Conservation (phyloP, 2,329 filamentous ascomycete genomes). For the Cladosporium cucumerinum region DNA sequence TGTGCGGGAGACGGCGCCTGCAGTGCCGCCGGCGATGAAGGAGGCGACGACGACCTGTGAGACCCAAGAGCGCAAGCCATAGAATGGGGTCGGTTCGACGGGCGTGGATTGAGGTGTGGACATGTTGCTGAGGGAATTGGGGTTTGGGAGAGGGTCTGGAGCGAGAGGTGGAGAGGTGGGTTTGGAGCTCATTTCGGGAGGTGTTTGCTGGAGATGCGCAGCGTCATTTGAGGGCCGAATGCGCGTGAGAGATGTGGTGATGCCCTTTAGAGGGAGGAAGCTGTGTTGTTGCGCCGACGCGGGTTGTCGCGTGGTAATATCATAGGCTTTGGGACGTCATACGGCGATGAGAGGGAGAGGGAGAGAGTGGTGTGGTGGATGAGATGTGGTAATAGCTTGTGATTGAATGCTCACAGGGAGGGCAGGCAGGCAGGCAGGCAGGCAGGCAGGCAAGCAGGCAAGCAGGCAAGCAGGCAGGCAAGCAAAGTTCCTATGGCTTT, state of each 20-base stretch:
- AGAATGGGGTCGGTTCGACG: constrained; percentile 15
- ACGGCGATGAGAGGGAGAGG: not conserved
- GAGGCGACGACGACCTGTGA: constrained; percentile 85
- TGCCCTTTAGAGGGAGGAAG: not conserved
- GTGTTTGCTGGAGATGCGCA: not conserved
- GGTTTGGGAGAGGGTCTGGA: not conserved
- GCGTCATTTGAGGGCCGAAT: constrained; percentile 13
- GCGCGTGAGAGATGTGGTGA: not conserved
- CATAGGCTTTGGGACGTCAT: constrained; percentile 5
- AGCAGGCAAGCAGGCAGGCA: too few relatives aligned
- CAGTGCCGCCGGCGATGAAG: constrained; percentile 90
- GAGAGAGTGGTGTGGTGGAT: not conserved
- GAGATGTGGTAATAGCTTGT: constrained; percentile 1
- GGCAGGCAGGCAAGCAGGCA: too few relatives aligned
- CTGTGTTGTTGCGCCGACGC: constrained; percentile 11
- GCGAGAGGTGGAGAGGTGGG: not conserved
- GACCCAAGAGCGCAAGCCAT: constrained; percentile 41
- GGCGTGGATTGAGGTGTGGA: not conserved
- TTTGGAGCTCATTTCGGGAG: not conserved
- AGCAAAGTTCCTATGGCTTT: not conserved
- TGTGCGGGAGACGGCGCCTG: constrained; percentile 94
- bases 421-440: too few relatives aligned
- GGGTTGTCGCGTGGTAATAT: constrained; percentile 6
- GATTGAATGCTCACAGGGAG: too few relatives aligned
- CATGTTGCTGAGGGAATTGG: constrained; percentile 7